Evolutionary conservation across 345 rosid genomes (phyloP).

Genomic region (Salix udensis): DNA sequence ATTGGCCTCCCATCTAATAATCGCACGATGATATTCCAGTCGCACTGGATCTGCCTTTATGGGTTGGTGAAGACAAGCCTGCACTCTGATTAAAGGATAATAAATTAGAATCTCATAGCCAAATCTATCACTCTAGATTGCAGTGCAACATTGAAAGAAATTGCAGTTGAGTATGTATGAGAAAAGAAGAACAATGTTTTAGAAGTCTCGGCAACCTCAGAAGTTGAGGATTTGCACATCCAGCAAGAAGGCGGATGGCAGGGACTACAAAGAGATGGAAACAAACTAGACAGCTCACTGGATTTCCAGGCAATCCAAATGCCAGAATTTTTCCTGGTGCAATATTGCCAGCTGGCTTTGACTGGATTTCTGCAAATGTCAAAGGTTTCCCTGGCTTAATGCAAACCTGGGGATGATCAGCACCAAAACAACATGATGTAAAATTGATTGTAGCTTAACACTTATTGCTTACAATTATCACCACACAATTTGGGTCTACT

Average conservation of each 20-base stretch:
- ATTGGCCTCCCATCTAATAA: constrained; percentile 63
- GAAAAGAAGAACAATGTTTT: constrained; percentile 2
- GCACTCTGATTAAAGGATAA: constrained; percentile 47
- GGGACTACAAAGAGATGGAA: constrained; percentile 88
- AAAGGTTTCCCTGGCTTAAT: constrained; percentile 96
- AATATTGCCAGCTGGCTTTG: constrained; percentile 32
- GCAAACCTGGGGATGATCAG: constrained; percentile 52
- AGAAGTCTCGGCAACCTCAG: constrained; percentile 51
- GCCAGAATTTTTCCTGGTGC: constrained; percentile 57
- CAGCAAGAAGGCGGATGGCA: constrained; percentile 67
- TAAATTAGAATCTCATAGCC: not conserved
- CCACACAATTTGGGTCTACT: not conserved
- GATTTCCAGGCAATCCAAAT: constrained; percentile 97
- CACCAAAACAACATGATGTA: not conserved
- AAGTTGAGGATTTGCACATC: constrained; percentile 78
- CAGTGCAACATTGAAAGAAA: not conserved
- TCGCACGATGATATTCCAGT: constrained; percentile 72
- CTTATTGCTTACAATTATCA: not conserved
- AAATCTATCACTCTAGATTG: not conserved
- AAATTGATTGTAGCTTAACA: constrained; percentile 4
- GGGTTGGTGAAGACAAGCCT: constrained; percentile 60
- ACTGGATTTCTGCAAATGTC: constrained; percentile 73
- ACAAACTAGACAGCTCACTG: constrained; percentile 90
- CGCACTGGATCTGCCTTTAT: constrained; percentile 60
- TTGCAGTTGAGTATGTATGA: not conserved